A percentile compares a stretch with the other conserved stretches of the same genome.
Evolutionary conservation across 176 grass and related monocot genomes (phyloP).

Genomic region (Rhynchospora breviuscula): DNA sequence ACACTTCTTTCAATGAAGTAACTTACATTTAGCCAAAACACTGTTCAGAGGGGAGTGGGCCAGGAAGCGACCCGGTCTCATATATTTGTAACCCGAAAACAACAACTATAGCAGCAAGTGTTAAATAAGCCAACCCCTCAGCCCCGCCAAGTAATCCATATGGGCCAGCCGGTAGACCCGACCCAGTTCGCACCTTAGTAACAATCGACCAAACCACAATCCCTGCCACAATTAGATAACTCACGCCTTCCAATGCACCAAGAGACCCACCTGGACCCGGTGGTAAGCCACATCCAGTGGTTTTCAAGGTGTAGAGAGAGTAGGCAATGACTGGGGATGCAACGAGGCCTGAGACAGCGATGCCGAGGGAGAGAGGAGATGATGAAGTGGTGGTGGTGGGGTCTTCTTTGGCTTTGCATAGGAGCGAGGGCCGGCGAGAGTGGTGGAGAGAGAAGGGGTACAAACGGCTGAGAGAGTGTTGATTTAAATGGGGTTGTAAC

Average conservation of each 20-base stretch:
- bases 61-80: conserved; percentile 53
- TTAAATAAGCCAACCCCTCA: conserved; percentile 65
- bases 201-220: conserved; percentile 65
- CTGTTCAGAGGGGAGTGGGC: conserved; percentile 54
- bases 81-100: conserved; percentile 74
- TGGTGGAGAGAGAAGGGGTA: neutral
- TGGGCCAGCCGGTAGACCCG: conserved; percentile 64
- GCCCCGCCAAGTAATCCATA: conserved; percentile 62
- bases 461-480: neutral
- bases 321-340: conserved; percentile 53
- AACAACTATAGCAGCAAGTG: conserved; percentile 30
- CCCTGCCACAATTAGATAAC: conserved; percentile 59
- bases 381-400: conserved; percentile 29
- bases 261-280: conserved; percentile 61
- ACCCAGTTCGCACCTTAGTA: conserved; percentile 68
- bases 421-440: neutral
- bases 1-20: neutral
- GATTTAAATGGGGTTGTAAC: neutral
- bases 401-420: conserved; percentile 45
- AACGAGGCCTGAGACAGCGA: conserved; percentile 33
- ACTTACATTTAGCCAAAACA: conserved; percentile 54
- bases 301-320: conserved; percentile 65
- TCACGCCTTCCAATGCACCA: conserved; percentile 68
- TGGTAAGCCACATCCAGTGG: conserved; percentile 67
- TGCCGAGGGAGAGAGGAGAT: conserved; percentile 37